phyloP scores from a whole-genome alignment of 2,329 filamentous ascomycete genomes.

The Beauveria brongniartii region DNA sequence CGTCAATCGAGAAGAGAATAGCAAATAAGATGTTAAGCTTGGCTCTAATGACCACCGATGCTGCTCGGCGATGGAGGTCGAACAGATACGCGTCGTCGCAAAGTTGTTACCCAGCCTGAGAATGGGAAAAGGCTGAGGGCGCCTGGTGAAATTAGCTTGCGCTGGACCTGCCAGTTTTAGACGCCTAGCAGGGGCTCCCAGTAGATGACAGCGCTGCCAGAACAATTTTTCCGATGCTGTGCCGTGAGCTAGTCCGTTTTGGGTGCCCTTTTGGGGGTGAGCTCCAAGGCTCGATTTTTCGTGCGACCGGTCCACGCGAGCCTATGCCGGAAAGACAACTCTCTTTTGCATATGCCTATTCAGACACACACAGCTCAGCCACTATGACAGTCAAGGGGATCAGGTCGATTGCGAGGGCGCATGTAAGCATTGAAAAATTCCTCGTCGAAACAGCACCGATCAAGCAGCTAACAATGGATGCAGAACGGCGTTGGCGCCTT shows the following conservation, averaged over 20 bases:
- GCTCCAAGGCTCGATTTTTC: slow-evolving; percentile 15
- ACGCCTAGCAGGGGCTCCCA: not conserved
- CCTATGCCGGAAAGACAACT: not conserved
- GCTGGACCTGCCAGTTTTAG: not conserved
- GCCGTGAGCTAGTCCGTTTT: slow-evolving; percentile 9
- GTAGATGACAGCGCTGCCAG: not conserved
- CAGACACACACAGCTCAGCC: slow-evolving; percentile 19
- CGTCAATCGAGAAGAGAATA: not conserved
- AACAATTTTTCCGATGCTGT: slow-evolving; percentile 11
- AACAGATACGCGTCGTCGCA: slow-evolving; percentile 9
- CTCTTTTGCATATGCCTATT: slow-evolving; percentile 17
- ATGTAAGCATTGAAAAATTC: slow-evolving; percentile 32
- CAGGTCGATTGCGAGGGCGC: slow-evolving; percentile 42
- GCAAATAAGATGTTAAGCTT: not conserved
- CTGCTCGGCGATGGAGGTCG: not conserved
- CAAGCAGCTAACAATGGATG: slow-evolving; percentile 12
- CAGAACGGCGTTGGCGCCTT: slow-evolving; percentile 97
- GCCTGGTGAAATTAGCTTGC: slow-evolving; percentile 4
- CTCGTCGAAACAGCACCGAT: not conserved
- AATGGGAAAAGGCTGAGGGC: not conserved
- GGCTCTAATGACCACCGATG: not conserved
- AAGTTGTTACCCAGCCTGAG: not conserved
- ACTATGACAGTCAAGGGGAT: slow-evolving; percentile 50
- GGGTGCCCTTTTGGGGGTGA: slow-evolving; percentile 12
- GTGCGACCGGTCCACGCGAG: slow-evolving; percentile 7